Evolutionary conservation across 2,329 filamentous ascomycete genomes (phyloP).

Genomic region (Mycogone perniciosa): DNA sequence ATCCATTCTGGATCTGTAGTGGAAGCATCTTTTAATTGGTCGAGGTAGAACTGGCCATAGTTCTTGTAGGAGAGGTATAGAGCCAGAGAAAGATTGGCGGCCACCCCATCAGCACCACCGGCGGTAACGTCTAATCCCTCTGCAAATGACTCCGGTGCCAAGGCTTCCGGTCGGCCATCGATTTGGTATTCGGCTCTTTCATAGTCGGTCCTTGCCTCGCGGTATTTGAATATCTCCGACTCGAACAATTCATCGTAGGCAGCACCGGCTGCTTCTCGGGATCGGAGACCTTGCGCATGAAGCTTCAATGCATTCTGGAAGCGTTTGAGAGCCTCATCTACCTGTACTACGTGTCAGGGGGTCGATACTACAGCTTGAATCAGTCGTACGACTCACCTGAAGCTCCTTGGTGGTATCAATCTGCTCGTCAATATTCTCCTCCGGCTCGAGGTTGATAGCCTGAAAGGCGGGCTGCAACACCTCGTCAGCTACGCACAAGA

Average conservation of each 20-base stretch:
- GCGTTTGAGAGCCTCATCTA: conserved; percentile 91
- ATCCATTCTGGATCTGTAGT: conserved; percentile 48
- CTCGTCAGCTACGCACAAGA: neutral
- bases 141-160: conserved; percentile 40
- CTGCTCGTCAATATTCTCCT: conserved; percentile 84
- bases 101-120: conserved; percentile 63
- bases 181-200: conserved; percentile 58
- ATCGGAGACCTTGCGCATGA: conserved; percentile 76
- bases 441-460: conserved; percentile 89
- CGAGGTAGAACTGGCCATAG: conserved; percentile 84
- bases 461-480: conserved; percentile 59
- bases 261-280: conserved; percentile 67
- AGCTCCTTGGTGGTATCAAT: conserved; percentile 93
- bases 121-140: conserved; percentile 49
- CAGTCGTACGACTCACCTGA: conserved; percentile 44
- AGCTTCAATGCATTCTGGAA: conserved; percentile 89
- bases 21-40: conserved; percentile 39
- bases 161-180: conserved; percentile 37
- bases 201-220: conserved; percentile 80
- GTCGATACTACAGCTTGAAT: fast-evolving
- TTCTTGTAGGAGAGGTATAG: conserved; percentile 95
- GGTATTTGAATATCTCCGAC: conserved; percentile 90
- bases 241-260: conserved; percentile 82
- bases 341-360: conserved; percentile 36
- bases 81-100: conserved; percentile 79